phyloP scores from a whole-genome alignment of 192 early-diverging fungal genomes.

The Podila clonocystis region DNA sequence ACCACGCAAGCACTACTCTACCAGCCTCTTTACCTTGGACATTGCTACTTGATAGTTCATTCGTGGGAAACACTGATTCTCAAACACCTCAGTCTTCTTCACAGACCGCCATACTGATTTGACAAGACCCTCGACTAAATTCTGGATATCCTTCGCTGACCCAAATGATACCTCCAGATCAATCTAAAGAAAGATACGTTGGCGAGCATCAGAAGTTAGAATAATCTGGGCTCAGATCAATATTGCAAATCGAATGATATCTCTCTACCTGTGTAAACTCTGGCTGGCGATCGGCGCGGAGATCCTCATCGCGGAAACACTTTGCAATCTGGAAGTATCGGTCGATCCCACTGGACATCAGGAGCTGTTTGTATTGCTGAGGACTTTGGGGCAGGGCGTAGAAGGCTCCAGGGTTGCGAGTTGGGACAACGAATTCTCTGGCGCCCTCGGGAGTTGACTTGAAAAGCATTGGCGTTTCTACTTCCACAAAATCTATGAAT shows the following conservation, averaged over 20 bases:
- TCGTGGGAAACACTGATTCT: slow-evolving; percentile 64
- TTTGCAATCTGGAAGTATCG: slow-evolving; percentile 93
- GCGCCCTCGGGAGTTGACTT: slow-evolving; percentile 95
- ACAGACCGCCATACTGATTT: slow-evolving; percentile 68
- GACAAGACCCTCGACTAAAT: slow-evolving; percentile 78
- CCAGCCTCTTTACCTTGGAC: slow-evolving; percentile 51
- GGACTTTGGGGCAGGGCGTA: slow-evolving; percentile 94
- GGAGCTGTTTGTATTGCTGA: slow-evolving; percentile 93
- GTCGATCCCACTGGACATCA: slow-evolving; percentile 92
- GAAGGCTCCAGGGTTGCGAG: slow-evolving; percentile 74
- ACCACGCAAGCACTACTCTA: not conserved
- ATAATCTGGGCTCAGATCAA: too few species aligned
- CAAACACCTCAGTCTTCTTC: slow-evolving; percentile 60
- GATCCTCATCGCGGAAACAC: slow-evolving; percentile 92
- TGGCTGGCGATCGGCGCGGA: slow-evolving; percentile 89
- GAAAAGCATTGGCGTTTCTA: slow-evolving; percentile 93
- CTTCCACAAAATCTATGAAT: slow-evolving; percentile 78
- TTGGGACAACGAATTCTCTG: slow-evolving; percentile 94
- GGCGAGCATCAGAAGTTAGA: too few species aligned
- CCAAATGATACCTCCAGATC: slow-evolving; percentile 94
- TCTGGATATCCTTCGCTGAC: slow-evolving; percentile 73
- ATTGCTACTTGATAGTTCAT: slow-evolving; percentile 90
- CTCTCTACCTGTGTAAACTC: slow-evolving; percentile 88
- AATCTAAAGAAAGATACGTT: slow-evolving; percentile 57
- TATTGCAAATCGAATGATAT: not conserved